Conservation (phyloP, 306 rosid genomes). For the Casuarina cunninghamiana region DNA sequence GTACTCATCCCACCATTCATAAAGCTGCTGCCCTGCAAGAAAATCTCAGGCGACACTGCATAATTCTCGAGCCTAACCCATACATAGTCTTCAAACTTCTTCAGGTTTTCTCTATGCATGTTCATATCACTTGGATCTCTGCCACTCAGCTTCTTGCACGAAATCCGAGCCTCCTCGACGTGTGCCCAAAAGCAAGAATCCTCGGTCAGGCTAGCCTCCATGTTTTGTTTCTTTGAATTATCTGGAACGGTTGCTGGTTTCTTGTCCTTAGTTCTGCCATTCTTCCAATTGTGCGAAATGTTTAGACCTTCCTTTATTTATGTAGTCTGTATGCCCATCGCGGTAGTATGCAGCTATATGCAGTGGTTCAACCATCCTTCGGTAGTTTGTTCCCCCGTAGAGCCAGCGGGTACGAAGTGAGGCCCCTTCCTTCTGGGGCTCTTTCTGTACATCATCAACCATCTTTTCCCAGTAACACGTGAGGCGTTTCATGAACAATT, state of each 20-base stretch:
- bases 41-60: constrained; percentile 66
- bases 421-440: constrained; percentile 47
- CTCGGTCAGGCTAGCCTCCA: constrained; percentile 40
- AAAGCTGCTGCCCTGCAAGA: constrained; percentile 51
- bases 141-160: constrained; percentile 14
- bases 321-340: constrained; percentile 16
- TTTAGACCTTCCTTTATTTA: constrained; percentile 19
- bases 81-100: constrained; percentile 48
- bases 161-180: constrained; percentile 63
- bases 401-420: constrained; percentile 40
- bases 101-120: constrained; percentile 20
- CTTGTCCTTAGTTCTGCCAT: constrained; percentile 29
- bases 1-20: constrained; percentile 69
- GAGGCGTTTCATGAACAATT: constrained; percentile 27
- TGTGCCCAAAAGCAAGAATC: constrained; percentile 83
- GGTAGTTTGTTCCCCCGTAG: constrained; percentile 42
- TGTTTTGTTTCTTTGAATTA: constrained; percentile 12
- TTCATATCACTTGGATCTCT: background rate
- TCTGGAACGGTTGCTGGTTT: background rate
- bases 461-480: constrained; percentile 43
- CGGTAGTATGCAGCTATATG: constrained; percentile 51
- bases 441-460: constrained; percentile 48
- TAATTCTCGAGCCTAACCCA: constrained; percentile 31
- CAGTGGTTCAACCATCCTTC: constrained; percentile 73
- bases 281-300: constrained; percentile 46